These are phyloP conservation scores for Ogataea henricii DNA, from an alignment of 805 yeast species.

Conservation along the genomic window DNA sequence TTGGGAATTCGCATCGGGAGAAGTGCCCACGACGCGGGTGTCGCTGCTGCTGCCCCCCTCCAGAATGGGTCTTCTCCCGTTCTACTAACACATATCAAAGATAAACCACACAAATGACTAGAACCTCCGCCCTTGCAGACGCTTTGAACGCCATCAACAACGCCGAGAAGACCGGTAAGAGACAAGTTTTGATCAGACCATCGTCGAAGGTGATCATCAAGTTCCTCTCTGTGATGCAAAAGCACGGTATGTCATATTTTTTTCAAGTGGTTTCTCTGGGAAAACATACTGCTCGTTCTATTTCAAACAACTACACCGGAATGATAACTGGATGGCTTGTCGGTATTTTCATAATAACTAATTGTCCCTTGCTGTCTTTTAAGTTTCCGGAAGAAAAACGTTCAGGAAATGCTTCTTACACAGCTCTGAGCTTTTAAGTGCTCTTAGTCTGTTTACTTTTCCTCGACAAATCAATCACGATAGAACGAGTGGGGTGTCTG, in stretches of 20 bases:
- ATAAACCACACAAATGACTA: conserved; percentile 66
- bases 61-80: neutral
- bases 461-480: conserved; percentile 49
- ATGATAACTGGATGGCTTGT: conserved; percentile 98
- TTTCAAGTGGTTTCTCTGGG: neutral
- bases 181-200: conserved; percentile 98
- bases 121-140: conserved; percentile 98
- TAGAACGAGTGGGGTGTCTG: conserved; percentile 17
- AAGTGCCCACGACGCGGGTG: no score
- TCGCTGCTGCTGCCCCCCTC: neutral
- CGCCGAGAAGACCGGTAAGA: conserved; percentile 99
- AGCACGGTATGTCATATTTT: conserved; percentile 73
- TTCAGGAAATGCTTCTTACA: conserved; percentile 60
- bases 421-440: conserved; percentile 43
- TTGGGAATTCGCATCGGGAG: conserved; percentile 24
- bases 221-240: conserved; percentile 96
- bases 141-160: conserved; percentile 98
- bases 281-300: neutral
- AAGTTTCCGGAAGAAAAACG: conserved; percentile 85
- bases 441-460: conserved; percentile 63
- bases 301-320: conserved; percentile 55
- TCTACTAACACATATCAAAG: conserved; percentile 32
- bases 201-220: conserved; percentile 98
- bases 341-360: conserved; percentile 45
- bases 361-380: conserved; percentile 95